phyloP scores from a whole-genome alignment of 495 filamentous ascomycete genomes.

The Daldinia vernicosa region DNA sequence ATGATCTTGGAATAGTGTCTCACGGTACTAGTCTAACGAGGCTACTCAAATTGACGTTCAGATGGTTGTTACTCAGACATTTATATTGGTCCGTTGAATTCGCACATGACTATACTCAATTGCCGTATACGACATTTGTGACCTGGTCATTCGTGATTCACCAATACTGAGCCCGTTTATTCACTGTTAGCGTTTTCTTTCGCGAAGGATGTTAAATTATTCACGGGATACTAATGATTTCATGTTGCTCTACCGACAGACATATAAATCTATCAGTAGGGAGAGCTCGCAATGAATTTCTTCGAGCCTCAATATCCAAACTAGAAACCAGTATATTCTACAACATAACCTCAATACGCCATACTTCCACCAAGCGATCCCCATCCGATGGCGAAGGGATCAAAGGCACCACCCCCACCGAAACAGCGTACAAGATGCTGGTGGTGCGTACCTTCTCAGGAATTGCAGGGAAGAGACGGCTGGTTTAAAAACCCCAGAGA shows the following conservation, averaged over 20 bases:
- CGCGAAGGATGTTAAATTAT: background rate
- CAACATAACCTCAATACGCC: background rate
- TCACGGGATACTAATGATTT: background rate
- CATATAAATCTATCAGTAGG: background rate
- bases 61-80: background rate
- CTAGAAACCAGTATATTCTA: background rate
- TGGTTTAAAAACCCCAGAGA: constrained; percentile 36
- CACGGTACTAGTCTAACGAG: too few relatives aligned
- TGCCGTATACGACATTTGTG: background rate
- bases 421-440: background rate
- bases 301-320: background rate
- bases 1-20: too few relatives aligned
- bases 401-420: too few relatives aligned
- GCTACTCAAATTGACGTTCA: background rate
- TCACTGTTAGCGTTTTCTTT: background rate
- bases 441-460: constrained; percentile 7
- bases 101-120: background rate
- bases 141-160: background rate
- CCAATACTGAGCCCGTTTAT: background rate
- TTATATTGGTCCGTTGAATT: background rate
- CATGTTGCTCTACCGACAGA: background rate
- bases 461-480: constrained; percentile 7
- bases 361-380: background rate
- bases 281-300: background rate
- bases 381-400: background rate